These are phyloP conservation scores for Fusarium sp. DNA, from an alignment of 2,329 filamentous ascomycete genomes.

Conservation along the genomic window DNA sequence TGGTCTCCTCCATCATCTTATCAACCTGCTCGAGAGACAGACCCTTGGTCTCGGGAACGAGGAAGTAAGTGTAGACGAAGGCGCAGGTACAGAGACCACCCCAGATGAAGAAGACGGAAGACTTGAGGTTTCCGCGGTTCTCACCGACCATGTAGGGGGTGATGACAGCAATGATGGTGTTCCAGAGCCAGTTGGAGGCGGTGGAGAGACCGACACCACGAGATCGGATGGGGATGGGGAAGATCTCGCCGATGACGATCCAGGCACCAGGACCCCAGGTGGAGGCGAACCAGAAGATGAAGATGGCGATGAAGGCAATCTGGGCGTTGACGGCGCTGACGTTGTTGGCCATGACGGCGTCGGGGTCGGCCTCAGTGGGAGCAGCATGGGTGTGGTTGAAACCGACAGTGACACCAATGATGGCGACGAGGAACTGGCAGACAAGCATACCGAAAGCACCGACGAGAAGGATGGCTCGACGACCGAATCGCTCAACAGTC, in stretches of 20 bases:
- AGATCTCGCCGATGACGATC: conserved; percentile 90
- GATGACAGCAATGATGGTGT: conserved; percentile 76
- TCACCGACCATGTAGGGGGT: conserved; percentile 73
- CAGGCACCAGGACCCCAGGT: conserved; percentile 88
- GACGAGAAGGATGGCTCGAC: conserved; percentile 80
- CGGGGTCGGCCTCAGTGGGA: conserved; percentile 51
- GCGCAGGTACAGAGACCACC: conserved; percentile 71
- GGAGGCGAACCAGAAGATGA: conserved; percentile 91
- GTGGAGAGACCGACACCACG: conserved; percentile 89
- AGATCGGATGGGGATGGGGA: conserved; percentile 87
- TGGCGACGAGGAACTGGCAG: conserved; percentile 88
- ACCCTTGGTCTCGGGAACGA: conserved; percentile 80
- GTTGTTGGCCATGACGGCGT: conserved; percentile 59
- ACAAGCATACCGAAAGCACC: conserved; percentile 85
- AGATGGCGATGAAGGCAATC: conserved; percentile 90
- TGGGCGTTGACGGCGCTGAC: conserved; percentile 65
- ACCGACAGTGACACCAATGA: conserved; percentile 73
- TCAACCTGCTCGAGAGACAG: conserved; percentile 83
- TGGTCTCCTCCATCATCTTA: conserved; percentile 89
- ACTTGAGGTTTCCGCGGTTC: conserved; percentile 57
- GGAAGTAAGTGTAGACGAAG: conserved; percentile 76
- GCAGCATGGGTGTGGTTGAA: conserved; percentile 62
- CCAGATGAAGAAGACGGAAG: conserved; percentile 82
- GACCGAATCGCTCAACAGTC: conserved; percentile 83
- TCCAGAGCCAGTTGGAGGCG: conserved; percentile 73